A percentile compares a stretch with the other conserved stretches of the same genome.
Evolutionary conservation across 2,329 filamentous ascomycete genomes (phyloP).

Genomic region (Ceratocystis lukuohia): DNA sequence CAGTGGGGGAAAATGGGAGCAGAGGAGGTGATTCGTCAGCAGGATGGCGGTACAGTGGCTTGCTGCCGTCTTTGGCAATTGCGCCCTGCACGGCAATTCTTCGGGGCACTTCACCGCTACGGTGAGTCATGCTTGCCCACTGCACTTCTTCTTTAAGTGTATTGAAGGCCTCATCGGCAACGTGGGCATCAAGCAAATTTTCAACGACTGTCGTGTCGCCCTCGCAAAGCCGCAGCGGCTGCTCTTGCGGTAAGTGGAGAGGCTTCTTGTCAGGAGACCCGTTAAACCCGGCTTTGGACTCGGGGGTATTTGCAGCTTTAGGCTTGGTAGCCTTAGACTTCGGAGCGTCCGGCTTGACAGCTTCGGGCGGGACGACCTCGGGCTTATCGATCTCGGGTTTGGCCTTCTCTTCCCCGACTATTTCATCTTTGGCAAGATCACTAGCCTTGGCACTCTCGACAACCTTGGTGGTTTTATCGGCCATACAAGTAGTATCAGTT

Average conservation of each 20-base stretch:
- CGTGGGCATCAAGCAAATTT: conserved; percentile 47
- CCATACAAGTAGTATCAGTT: no score
- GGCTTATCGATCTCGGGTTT: background rate
- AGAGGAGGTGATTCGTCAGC: conserved; percentile 75
- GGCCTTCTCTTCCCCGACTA: background rate
- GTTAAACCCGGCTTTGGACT: background rate
- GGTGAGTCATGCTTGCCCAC: conserved; percentile 89
- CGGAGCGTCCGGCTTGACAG: background rate
- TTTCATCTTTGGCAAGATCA: background rate
- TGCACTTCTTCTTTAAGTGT: conserved; percentile 58
- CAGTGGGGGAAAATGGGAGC: conserved; percentile 58
- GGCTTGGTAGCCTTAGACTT: background rate
- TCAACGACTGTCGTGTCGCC: conserved; percentile 66
- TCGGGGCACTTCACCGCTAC: conserved; percentile 79
- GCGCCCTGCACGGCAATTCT: conserved; percentile 80
- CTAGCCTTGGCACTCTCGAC: background rate
- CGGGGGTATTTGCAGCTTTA: background rate
- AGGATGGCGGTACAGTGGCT: conserved; percentile 90
- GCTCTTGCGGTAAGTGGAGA: background rate
- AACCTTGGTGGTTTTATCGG: no score
- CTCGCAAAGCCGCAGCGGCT: conserved; percentile 45
- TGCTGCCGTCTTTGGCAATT: conserved; percentile 52
- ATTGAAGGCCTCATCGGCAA: conserved; percentile 52
- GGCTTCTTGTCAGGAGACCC: background rate
- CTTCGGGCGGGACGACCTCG: background rate